Percentiles rank a stretch among this genome's conserved stretches.
These are phyloP conservation scores for Pichia sorboxylosa DNA, from an alignment of 1,139 yeast species.

Conservation along the genomic window DNA sequence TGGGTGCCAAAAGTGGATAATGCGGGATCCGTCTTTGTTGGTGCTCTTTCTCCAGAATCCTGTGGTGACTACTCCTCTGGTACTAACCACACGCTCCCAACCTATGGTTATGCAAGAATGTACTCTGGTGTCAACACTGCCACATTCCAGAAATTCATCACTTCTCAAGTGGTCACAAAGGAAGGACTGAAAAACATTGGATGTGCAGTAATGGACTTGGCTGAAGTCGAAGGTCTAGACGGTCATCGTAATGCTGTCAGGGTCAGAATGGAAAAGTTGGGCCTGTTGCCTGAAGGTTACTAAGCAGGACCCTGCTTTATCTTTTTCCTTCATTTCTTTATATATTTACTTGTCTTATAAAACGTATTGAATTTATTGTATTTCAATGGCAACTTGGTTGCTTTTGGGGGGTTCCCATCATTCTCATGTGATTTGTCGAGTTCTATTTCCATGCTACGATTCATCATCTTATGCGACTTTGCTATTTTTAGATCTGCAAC, in stretches of 20 bases:
- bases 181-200: conserved; percentile 84
- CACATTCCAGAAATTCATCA: conserved; percentile 89
- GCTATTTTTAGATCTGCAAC: too few species aligned
- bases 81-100: conserved; percentile 94
- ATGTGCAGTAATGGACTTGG: conserved; percentile 89
- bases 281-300: conserved; percentile 23
- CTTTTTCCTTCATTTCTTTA: background rate
- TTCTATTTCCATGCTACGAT: too few species aligned
- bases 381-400: too few species aligned
- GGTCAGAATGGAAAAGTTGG: conserved; percentile 77
- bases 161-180: conserved; percentile 80
- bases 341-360: too few species aligned
- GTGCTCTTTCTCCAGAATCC: conserved; percentile 91
- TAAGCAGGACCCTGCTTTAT: background rate
- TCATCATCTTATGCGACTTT: too few species aligned
- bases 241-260: conserved; percentile 96
- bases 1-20: conserved; percentile 69
- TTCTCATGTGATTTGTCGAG: too few species aligned
- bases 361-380: too few species aligned
- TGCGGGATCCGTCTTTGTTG: conserved; percentile 95
- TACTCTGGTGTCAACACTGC: conserved; percentile 95
- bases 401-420: too few species aligned
- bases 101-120: conserved; percentile 95
- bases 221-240: conserved; percentile 94
- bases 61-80: conserved; percentile 98